Evolutionary conservation across 257 asterid genomes (phyloP).

Genomic region (Jasminum sambac): DNA sequence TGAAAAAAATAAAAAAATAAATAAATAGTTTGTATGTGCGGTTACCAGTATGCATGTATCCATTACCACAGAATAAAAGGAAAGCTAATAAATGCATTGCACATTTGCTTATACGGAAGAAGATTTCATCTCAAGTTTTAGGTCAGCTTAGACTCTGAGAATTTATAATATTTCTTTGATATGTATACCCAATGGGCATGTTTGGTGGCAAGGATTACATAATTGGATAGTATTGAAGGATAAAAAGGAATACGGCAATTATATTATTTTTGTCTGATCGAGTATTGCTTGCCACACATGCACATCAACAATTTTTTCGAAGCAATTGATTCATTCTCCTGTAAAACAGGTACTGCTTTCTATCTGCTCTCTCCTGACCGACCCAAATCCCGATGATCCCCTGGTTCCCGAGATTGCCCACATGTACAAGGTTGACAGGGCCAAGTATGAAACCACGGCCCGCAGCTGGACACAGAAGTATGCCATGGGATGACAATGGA

Average conservation of each 20-base stretch:
- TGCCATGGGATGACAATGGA: slow-evolving; percentile 36
- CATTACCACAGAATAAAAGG: background rate
- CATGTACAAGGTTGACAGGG: slow-evolving; percentile 43
- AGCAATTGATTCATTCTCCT: background rate
- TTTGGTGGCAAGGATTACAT: background rate
- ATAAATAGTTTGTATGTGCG: background rate
- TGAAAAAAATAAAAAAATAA: background rate
- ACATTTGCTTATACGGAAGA: background rate
- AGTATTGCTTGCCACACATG: background rate
- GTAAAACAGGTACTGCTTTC: slow-evolving; percentile 37
- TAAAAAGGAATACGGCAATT: background rate
- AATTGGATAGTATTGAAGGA: background rate
- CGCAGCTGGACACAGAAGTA: slow-evolving; percentile 44
- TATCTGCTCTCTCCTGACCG: slow-evolving; percentile 38
- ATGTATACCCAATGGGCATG: background rate
- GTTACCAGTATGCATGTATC: background rate
- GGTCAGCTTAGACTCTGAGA: background rate
- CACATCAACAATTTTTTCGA: background rate
- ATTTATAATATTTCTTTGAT: background rate
- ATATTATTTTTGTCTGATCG: background rate
- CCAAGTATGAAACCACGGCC: slow-evolving; percentile 39
- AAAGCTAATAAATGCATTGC: background rate
- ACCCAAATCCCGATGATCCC: slow-evolving; percentile 45
- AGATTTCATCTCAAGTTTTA: background rate
- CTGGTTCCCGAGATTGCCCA: slow-evolving; percentile 48